Conservation (phyloP, 176 grass and related monocot genomes). For the Coix lacrymajobi region DNA sequence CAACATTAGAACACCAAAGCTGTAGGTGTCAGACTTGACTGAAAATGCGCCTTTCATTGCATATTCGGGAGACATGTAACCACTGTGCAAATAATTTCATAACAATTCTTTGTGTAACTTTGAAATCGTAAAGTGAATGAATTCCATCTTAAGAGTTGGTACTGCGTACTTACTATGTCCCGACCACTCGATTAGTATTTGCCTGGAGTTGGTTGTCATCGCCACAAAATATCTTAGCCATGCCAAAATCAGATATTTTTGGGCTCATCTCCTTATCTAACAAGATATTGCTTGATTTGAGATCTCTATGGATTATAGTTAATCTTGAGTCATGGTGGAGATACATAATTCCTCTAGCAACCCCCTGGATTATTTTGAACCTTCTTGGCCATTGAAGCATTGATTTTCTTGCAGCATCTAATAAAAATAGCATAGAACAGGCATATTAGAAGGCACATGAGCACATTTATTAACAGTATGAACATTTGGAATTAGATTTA, state of each 20-base stretch:
- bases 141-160: not conserved
- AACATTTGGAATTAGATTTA: not conserved
- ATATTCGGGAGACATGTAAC: too few species aligned
- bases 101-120: not conserved
- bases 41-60: too few species aligned
- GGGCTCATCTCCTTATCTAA: slow-evolving; percentile 29
- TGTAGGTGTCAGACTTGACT: slow-evolving; percentile 49
- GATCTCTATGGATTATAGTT: slow-evolving; percentile 2
- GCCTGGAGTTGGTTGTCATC: slow-evolving; percentile 2
- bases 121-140: not conserved
- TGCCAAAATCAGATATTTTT: slow-evolving; percentile 41
- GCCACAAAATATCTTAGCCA: slow-evolving; percentile 30
- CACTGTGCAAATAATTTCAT: too few species aligned
- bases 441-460: not conserved
- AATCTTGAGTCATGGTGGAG: slow-evolving; percentile 48
- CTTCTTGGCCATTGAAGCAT: slow-evolving; percentile 28
- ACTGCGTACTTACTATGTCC: slow-evolving; percentile 28
- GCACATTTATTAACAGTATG: too few species aligned
- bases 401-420: slow-evolving; percentile 1
- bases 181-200: slow-evolving; percentile 26
- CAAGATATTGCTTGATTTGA: slow-evolving; percentile 3
- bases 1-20: slow-evolving; percentile 42
- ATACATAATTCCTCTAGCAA: slow-evolving; percentile 40
- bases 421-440: not conserved
- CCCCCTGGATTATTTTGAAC: slow-evolving; percentile 34